Conservation (phyloP, 2,329 filamentous ascomycete species). For the Colletotrichum sp. region DNA sequence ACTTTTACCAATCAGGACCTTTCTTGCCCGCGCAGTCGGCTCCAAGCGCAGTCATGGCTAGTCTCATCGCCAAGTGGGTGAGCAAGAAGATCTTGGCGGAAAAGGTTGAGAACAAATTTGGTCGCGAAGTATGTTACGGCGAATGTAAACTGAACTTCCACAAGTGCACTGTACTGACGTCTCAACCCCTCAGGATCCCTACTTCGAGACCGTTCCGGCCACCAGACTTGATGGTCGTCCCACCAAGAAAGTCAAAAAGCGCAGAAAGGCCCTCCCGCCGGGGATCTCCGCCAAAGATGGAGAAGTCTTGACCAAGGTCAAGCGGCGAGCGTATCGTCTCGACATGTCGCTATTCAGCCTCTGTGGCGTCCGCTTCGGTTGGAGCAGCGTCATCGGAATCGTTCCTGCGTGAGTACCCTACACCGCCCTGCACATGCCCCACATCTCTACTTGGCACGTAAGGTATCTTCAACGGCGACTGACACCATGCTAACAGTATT, state of each 20-base stretch:
- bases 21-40: neutral
- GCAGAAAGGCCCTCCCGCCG: conserved; percentile 82
- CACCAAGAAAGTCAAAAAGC: conserved; percentile 77
- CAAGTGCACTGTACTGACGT: conserved; percentile 9
- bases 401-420: conserved; percentile 74
- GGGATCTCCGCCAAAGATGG: conserved; percentile 86
- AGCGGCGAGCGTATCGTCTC: conserved; percentile 82
- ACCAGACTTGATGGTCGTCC: conserved; percentile 71
- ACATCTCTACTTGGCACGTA: neutral
- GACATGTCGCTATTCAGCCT: conserved; percentile 86
- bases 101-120: conserved; percentile 61
- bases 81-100: conserved; percentile 64
- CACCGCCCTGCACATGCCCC: neutral
- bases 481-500: conserved; percentile 48
- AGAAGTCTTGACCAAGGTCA: conserved; percentile 83
- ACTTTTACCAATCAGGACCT: neutral
- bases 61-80: conserved; percentile 57
- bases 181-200: conserved; percentile 75
- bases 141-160: neutral
- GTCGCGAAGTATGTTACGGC: conserved; percentile 49
- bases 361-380: conserved; percentile 84
- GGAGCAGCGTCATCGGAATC: conserved; percentile 84
- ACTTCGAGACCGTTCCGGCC: conserved; percentile 82
- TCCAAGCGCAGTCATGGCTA: conserved; percentile 49
- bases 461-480: neutral